Conservation (phyloP, 306 rosid genomes). For the Sesbania bispinosa region DNA sequence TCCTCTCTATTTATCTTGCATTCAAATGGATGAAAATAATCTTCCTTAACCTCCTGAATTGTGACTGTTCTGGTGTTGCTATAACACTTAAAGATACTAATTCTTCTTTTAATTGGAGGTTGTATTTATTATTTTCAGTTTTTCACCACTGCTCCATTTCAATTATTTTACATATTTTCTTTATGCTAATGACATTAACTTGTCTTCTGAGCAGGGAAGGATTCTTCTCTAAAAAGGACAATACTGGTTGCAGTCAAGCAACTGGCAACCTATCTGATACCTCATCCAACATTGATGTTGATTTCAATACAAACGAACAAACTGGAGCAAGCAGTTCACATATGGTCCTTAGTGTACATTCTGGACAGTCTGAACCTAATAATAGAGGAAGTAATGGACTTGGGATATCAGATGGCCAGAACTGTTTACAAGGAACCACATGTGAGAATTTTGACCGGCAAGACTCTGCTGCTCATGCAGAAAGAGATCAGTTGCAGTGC, state of each 20-base stretch:
- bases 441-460: slow-evolving; percentile 35
- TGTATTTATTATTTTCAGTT: not conserved
- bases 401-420: slow-evolving; percentile 33
- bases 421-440: slow-evolving; percentile 34
- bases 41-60: not conserved
- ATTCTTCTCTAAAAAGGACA: slow-evolving; percentile 59
- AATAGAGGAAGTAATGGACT: slow-evolving; percentile 23
- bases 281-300: slow-evolving; percentile 40
- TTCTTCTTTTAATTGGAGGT: not conserved
- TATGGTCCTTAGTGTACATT: slow-evolving; percentile 31
- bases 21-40: not conserved
- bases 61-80: not conserved
- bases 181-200: slow-evolving; percentile 3
- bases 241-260: slow-evolving; percentile 52
- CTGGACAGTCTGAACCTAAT: slow-evolving; percentile 33
- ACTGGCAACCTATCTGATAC: slow-evolving; percentile 47
- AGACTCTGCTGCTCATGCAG: slow-evolving; percentile 38
- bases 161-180: not conserved
- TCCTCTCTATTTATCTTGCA: not conserved
- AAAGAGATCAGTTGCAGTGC: slow-evolving; percentile 36
- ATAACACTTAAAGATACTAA: not conserved
- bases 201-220: slow-evolving; percentile 72
- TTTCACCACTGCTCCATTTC: not conserved
- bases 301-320: slow-evolving; percentile 37
- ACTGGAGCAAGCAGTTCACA: slow-evolving; percentile 41